Percentiles rank a stretch among this genome's conserved stretches.
Conservation (phyloP, 1,139 yeast genomes). For the Candida gigantensis region DNA sequence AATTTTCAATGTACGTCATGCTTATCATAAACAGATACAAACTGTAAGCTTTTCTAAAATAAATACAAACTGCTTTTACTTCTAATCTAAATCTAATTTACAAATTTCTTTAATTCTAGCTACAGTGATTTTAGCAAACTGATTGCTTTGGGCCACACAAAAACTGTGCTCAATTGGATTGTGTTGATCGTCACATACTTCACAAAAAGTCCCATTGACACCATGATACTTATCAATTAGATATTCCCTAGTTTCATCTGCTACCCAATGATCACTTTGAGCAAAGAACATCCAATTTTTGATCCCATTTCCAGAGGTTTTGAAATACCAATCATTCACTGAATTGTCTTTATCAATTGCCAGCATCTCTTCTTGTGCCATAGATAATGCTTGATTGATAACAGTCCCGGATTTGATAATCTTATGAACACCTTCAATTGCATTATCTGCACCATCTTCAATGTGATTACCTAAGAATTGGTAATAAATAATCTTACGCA, state of each 20-base stretch:
- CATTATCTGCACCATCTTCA: conserved; percentile 30
- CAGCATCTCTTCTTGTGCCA: conserved; percentile 61
- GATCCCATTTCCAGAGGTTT: conserved; percentile 8
- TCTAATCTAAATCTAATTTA: conserved; percentile 3
- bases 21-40: too few relatives aligned
- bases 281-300: conserved; percentile 61
- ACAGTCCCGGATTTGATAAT: conserved; percentile 42
- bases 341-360: conserved; percentile 43
- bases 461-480: conserved; percentile 7
- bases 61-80: background rate
- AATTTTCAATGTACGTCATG: background rate
- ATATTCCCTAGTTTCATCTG: conserved; percentile 45
- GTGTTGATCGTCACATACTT: conserved; percentile 27
- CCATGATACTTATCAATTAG: conserved; percentile 39
- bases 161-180: conserved; percentile 54
- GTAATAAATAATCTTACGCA: conserved; percentile 5
- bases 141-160: conserved; percentile 55
- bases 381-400: conserved; percentile 51
- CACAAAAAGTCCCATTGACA: conserved; percentile 24
- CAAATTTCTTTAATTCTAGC: conserved; percentile 12
- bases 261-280: conserved; percentile 61
- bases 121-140: conserved; percentile 48
- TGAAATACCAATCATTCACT: conserved; percentile 53
- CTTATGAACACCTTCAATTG: conserved; percentile 44
- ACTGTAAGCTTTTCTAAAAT: too few relatives aligned